Conservation (phyloP, 1,139 yeast genomes). For the Hemisphaericaspora lyxosophila region DNA sequence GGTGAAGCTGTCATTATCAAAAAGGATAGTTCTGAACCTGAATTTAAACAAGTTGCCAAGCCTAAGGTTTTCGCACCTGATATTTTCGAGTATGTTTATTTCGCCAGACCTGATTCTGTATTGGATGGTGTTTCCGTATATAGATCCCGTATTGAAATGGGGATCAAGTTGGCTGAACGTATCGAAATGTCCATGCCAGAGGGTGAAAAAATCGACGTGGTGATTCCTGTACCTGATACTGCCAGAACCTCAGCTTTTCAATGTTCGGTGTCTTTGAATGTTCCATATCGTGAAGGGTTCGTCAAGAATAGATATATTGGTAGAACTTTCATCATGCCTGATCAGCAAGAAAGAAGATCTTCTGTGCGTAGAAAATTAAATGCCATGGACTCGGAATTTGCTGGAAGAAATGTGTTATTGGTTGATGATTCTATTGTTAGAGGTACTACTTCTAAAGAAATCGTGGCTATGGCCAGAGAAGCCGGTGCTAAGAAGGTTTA, state of each 20-base stretch:
- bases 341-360: conserved; percentile 90
- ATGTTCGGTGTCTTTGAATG: conserved; percentile 75
- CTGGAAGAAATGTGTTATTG: conserved; percentile 79
- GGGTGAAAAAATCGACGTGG: conserved; percentile 79
- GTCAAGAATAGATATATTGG: conserved; percentile 96
- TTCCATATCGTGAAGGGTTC: conserved; percentile 95
- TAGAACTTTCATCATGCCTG: conserved; percentile 97
- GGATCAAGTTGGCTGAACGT: conserved; percentile 78
- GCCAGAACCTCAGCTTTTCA: conserved; percentile 92
- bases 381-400: conserved; percentile 93
- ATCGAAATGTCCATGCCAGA: conserved; percentile 49
- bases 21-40: conserved; percentile 66
- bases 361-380: conserved; percentile 92
- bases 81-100: conserved; percentile 94
- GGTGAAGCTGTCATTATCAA: conserved; percentile 97
- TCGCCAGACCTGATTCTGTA: conserved; percentile 96
- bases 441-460: conserved; percentile 96
- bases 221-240: conserved; percentile 97
- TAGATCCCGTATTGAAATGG: conserved; percentile 92
- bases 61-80: conserved; percentile 85
- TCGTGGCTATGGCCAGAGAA: conserved; percentile 95
- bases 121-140: conserved; percentile 94
- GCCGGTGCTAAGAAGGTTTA: conserved; percentile 94
- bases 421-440: conserved; percentile 97
- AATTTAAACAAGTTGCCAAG: conserved; percentile 84